Evolutionary conservation across 116 monocot genomes (phyloP).

Genomic region (Papilionanthe hybrid): DNA sequence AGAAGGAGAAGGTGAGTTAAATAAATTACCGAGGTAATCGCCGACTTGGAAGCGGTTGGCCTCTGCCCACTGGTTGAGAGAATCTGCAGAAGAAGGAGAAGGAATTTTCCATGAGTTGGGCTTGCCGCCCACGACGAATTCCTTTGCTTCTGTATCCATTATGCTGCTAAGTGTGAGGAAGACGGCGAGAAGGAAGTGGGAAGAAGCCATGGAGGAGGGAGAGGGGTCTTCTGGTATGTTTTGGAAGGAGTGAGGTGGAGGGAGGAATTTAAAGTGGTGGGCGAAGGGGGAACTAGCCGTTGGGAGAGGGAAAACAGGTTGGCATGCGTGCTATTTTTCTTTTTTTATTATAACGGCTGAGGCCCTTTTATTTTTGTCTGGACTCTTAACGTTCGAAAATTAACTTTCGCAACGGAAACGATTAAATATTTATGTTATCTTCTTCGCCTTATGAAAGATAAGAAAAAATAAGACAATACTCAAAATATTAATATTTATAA

Average conservation of each 20-base stretch:
- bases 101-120: constrained; percentile 17
- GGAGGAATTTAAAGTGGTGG: constrained; percentile 13
- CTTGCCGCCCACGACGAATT: constrained; percentile 15
- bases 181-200: background rate
- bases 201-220: constrained; percentile 9
- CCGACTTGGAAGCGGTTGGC: constrained; percentile 33
- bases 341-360: background rate
- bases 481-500: no score
- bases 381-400: constrained; percentile 3
- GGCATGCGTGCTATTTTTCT: background rate
- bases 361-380: background rate
- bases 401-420: background rate
- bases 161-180: background rate
- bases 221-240: background rate
- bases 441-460: no score
- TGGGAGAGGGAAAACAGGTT: background rate
- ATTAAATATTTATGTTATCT: no score
- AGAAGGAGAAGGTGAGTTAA: background rate
- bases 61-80: constrained; percentile 31
- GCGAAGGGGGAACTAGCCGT: constrained; percentile 14
- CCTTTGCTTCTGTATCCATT: constrained; percentile 5
- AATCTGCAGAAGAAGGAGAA: constrained; percentile 12
- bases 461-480: no score
- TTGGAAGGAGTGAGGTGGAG: background rate
- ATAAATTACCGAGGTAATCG: constrained; percentile 61